Percentiles rank a stretch among this genome's conserved stretches.
Conservation (phyloP, 208 protist genomes). For the Phytomonas francai region DNA sequence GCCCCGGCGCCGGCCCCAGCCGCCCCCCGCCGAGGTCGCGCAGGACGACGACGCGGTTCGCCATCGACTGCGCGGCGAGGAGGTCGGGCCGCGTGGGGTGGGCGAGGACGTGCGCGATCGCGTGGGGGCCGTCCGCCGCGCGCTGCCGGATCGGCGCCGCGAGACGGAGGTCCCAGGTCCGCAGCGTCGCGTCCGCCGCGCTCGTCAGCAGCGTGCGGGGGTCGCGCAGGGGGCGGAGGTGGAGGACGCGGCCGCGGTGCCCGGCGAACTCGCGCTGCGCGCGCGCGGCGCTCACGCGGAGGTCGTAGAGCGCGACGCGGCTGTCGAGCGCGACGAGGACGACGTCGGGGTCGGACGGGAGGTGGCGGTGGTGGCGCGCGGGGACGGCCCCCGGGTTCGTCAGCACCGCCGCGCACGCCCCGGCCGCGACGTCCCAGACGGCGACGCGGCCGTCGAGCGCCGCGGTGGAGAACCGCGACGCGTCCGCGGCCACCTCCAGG, state of each 20-base stretch:
- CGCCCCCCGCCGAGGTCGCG: slow-evolving; percentile 63
- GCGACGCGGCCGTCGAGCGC: slow-evolving; percentile 81
- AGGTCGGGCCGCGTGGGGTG: slow-evolving; percentile 88
- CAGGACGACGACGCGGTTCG: slow-evolving; percentile 94
- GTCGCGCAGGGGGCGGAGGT: slow-evolving; percentile 91
- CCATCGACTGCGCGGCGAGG: slow-evolving; percentile 90
- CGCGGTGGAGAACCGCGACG: slow-evolving; percentile 85
- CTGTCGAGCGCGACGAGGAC: slow-evolving; percentile 55
- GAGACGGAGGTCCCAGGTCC: slow-evolving; percentile 96
- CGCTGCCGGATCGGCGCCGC: slow-evolving; percentile 96
- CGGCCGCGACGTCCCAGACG: slow-evolving; percentile 95
- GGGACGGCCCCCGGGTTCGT: slow-evolving; percentile 54
- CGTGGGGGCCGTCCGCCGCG: slow-evolving; percentile 92
- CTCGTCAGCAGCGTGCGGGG: slow-evolving; percentile 90
- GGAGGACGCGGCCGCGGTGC: slow-evolving; percentile 94
- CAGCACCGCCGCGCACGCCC: slow-evolving; percentile 44
- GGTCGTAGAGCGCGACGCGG: slow-evolving; percentile 85
- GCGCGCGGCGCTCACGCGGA: slow-evolving; percentile 41
- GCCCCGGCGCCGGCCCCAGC: slow-evolving; percentile 63
- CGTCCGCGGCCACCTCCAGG: slow-evolving; percentile 83
- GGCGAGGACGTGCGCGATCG: slow-evolving; percentile 74
- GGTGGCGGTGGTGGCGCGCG: slow-evolving; percentile 68
- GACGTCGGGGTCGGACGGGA: slow-evolving; percentile 47
- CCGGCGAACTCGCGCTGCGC: slow-evolving; percentile 92
- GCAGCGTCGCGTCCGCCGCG: slow-evolving; percentile 94